Percentiles rank a stretch among this genome's conserved stretches.
These are phyloP conservation scores for Endotrypanum monterogeii DNA, from an alignment of 208 protist genomes.

Conservation along the genomic window DNA sequence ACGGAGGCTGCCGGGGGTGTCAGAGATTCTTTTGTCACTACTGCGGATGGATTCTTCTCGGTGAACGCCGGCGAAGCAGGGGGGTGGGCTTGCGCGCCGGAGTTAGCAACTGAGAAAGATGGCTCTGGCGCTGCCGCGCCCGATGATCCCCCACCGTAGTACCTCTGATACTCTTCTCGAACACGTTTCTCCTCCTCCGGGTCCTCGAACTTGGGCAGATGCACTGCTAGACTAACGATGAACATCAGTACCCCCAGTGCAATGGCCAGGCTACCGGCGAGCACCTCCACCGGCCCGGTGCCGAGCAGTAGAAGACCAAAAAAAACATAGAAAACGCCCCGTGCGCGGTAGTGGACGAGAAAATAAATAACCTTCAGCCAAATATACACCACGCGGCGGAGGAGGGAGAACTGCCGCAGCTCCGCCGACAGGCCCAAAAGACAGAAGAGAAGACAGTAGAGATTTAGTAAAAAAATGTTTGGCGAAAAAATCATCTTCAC, in stretches of 20 bases:
- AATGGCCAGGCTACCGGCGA: constrained; percentile 46
- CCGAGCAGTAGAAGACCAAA: constrained; percentile 70
- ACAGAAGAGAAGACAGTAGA: constrained; percentile 71
- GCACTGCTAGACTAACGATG: constrained; percentile 44
- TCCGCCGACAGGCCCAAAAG: constrained; percentile 73
- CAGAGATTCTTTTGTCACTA: no score
- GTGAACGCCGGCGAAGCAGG: not conserved
- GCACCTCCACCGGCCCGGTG: constrained; percentile 30
- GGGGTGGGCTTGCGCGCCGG: constrained; percentile 1
- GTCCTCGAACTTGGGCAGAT: constrained; percentile 65
- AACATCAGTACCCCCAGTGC: constrained; percentile 65
- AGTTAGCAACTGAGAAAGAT: not conserved
- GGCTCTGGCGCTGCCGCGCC: constrained; percentile 7
- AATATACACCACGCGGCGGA: constrained; percentile 48
- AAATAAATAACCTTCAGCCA: constrained; percentile 84
- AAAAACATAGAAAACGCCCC: constrained; percentile 78
- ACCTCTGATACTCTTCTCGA: constrained; percentile 33
- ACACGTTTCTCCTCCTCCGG: constrained; percentile 33
- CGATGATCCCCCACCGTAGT: constrained; percentile 18
- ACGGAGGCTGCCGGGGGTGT: no score
- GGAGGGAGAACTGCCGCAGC: constrained; percentile 59
- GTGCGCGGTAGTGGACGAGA: constrained; percentile 60
- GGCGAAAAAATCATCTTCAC: constrained; percentile 32
- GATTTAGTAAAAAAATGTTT: constrained; percentile 33
- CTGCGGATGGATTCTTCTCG: no score